Percentiles rank a stretch among this genome's conserved stretches.
phyloP scores from a whole-genome alignment of 331 rosid genomes.

The Quercus tomentella region DNA sequence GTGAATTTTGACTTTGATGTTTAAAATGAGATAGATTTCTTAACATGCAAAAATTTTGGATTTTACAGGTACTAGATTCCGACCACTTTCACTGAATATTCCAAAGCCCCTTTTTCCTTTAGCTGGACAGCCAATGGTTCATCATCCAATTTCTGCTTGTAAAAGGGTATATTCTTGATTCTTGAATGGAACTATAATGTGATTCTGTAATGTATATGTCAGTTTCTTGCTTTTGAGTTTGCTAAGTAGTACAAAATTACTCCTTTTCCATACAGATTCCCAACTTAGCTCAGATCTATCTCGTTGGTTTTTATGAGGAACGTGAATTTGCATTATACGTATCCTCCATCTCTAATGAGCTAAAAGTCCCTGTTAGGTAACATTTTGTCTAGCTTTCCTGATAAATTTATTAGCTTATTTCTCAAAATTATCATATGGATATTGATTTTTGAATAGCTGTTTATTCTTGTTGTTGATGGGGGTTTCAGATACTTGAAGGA shows the following conservation, averaged over 20 bases:
- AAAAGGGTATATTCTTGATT: slow-evolving; percentile 47
- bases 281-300: slow-evolving; percentile 75
- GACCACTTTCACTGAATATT: slow-evolving; percentile 84
- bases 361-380: slow-evolving; percentile 85
- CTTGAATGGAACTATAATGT: background rate
- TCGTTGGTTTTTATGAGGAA: slow-evolving; percentile 91
- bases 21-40: background rate
- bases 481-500: slow-evolving; percentile 76
- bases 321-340: slow-evolving; percentile 83
- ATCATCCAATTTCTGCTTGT: slow-evolving; percentile 90
- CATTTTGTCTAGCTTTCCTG: background rate
- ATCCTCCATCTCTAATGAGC: slow-evolving; percentile 85
- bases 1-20: background rate
- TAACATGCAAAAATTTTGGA: slow-evolving; percentile 9
- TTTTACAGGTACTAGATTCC: slow-evolving; percentile 78
- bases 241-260: background rate
- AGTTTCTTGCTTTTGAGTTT: background rate
- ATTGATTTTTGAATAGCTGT: background rate
- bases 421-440: background rate
- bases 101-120: slow-evolving; percentile 96
- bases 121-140: slow-evolving; percentile 96
- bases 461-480: background rate
- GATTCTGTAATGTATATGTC: background rate
- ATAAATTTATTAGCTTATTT: background rate
- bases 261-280: slow-evolving; percentile 63